These are phyloP conservation scores for Russula virescens DNA, from an alignment of 768 basidiomycete species.

Conservation along the genomic window DNA sequence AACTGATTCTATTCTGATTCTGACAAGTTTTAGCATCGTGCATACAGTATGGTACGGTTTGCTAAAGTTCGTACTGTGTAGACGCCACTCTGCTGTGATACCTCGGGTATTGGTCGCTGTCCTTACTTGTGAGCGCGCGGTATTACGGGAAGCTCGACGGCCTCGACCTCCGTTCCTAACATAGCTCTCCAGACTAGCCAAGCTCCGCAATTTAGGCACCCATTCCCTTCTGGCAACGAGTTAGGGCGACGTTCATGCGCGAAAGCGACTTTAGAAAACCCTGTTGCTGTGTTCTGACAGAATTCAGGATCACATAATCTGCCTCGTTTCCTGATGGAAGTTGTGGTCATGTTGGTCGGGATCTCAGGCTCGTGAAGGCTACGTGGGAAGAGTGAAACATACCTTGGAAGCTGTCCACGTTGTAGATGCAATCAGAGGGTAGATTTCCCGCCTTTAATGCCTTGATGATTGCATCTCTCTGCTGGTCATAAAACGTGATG, in stretches of 20 bases:
- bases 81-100: too few species aligned
- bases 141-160: background rate
- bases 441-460: slow-evolving; percentile 28
- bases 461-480: slow-evolving; percentile 39
- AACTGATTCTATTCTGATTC: too few species aligned
- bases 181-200: slow-evolving; percentile 31
- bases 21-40: too few species aligned
- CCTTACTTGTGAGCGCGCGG: background rate
- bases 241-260: slow-evolving; percentile 40
- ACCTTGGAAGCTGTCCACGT: slow-evolving; percentile 10
- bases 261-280: slow-evolving; percentile 43
- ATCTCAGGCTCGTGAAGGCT: background rate
- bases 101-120: too few species aligned
- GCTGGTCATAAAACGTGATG: slow-evolving; percentile 43
- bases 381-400: too few species aligned
- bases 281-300: slow-evolving; percentile 40
- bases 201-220: slow-evolving; percentile 25
- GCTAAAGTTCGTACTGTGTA: too few species aligned
- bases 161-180: background rate
- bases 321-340: slow-evolving; percentile 42
- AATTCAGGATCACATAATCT: slow-evolving; percentile 44
- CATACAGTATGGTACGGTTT: too few species aligned
- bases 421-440: slow-evolving; percentile 28
- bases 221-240: slow-evolving; percentile 44
- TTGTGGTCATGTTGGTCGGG: background rate